These are phyloP conservation scores for Parietaria judaica DNA, from an alignment of 306 rosid species.

Conservation along the genomic window DNA sequence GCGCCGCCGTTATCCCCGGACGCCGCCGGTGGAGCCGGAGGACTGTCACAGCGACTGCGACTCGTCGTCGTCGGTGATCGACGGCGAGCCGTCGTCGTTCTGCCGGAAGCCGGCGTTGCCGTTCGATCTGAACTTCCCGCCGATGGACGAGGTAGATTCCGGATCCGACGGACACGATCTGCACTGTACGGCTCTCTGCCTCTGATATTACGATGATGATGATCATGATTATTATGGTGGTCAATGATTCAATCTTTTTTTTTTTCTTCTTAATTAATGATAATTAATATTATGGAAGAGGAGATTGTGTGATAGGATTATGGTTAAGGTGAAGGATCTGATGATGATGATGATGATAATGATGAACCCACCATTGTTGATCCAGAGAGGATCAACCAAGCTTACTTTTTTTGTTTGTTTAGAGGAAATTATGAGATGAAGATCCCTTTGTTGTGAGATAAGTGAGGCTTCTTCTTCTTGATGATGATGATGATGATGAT, in stretches of 20 bases:
- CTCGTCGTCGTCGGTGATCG: constrained; percentile 71
- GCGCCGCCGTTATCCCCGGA: constrained; percentile 35
- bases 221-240: constrained; percentile 22
- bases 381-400: constrained; percentile 5
- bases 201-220: constrained; percentile 36
- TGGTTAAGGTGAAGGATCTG: constrained; percentile 34
- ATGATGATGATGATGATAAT: constrained; percentile 3
- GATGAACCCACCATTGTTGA: constrained; percentile 5
- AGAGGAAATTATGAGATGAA: constrained; percentile 8
- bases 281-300: not conserved
- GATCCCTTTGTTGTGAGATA: constrained; percentile 11
- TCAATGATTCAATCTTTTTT: constrained; percentile 29
- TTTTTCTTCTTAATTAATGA: constrained; percentile 3
- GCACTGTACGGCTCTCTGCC: constrained; percentile 62
- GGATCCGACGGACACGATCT: constrained; percentile 37
- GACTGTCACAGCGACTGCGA: constrained; percentile 93
- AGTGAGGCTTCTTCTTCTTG: constrained; percentile 20
- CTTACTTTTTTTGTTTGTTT: constrained; percentile 7
- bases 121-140: constrained; percentile 70
- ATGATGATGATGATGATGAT: not conserved
- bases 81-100: constrained; percentile 37
- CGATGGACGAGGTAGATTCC: constrained; percentile 43
- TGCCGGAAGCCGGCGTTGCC: constrained; percentile 42
- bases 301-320: constrained; percentile 36
- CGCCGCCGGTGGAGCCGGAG: constrained; percentile 62